Conservation (phyloP, 2,329 filamentous ascomycete species). For the Cladophialophora chaetospira region DNA sequence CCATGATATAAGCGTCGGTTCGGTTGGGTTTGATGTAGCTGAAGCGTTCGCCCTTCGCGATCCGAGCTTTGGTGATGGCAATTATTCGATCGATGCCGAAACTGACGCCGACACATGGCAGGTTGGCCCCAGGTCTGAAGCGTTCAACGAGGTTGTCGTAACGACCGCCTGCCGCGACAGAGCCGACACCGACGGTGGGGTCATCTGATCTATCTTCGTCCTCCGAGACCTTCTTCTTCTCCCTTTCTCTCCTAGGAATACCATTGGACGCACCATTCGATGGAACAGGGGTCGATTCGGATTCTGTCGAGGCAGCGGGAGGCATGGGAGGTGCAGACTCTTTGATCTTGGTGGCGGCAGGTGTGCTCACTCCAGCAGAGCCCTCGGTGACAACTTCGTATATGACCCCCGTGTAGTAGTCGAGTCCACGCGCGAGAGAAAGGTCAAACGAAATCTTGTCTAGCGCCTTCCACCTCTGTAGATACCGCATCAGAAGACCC, state of each 20-base stretch:
- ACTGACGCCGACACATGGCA: conserved; percentile 88
- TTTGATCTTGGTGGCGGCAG: conserved; percentile 55
- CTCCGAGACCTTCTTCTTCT: conserved; percentile 55
- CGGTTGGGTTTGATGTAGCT: conserved; percentile 40
- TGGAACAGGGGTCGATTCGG: conserved; percentile 30
- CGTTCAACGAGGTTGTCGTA: conserved; percentile 94
- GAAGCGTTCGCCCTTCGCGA: conserved; percentile 62
- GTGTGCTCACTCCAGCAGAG: conserved; percentile 57
- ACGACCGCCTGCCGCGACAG: conserved; percentile 83
- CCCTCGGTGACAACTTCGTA: conserved; percentile 86
- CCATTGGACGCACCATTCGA: conserved; percentile 50
- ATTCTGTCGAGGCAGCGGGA: conserved; percentile 37
- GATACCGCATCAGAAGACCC: conserved; percentile 76
- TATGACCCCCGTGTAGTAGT: conserved; percentile 89
- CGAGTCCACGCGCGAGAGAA: conserved; percentile 84
- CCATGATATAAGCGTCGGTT: conserved; percentile 92
- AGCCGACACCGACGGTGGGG: conserved; percentile 80
- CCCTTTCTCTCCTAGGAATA: conserved; percentile 44
- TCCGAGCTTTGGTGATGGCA: conserved; percentile 79
- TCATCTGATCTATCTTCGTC: conserved; percentile 75
- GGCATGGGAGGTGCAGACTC: conserved; percentile 35
- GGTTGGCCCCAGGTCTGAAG: conserved; percentile 82
- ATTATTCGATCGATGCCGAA: conserved; percentile 97
- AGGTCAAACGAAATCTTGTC: conserved; percentile 84
- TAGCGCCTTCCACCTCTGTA: conserved; percentile 73